Conservation (phyloP, 2,329 filamentous ascomycete species). For the Ophiocordyceps camponoti-leonardi region DNA sequence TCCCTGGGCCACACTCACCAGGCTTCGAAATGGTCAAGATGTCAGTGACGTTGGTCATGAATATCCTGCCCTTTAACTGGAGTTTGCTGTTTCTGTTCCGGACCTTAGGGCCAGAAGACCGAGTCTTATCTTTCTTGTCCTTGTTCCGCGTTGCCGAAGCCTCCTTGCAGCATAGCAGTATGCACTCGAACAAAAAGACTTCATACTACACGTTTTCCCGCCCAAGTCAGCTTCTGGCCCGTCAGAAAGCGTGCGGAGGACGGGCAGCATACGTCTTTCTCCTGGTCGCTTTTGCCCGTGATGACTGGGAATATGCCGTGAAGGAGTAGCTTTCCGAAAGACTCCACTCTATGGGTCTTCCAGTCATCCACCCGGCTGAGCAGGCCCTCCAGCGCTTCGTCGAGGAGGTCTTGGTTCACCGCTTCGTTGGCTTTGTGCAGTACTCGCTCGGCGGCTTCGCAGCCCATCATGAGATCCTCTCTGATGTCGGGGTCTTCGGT, state of each 20-base stretch:
- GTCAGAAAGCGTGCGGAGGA: background rate
- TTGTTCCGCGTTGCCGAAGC: slow-evolving; percentile 69
- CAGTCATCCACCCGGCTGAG: slow-evolving; percentile 80
- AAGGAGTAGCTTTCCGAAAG: slow-evolving; percentile 78
- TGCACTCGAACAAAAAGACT: slow-evolving; percentile 92
- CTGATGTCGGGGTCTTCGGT: slow-evolving; percentile 56
- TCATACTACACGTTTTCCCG: slow-evolving; percentile 60
- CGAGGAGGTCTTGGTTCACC: slow-evolving; percentile 71
- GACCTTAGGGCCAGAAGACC: slow-evolving; percentile 36
- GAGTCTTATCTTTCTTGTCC: slow-evolving; percentile 54
- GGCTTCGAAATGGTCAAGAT: slow-evolving; percentile 76
- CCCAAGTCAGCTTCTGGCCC: background rate
- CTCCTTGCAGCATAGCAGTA: slow-evolving; percentile 94
- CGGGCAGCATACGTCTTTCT: slow-evolving; percentile 56
- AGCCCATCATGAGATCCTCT: slow-evolving; percentile 57
- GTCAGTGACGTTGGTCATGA: slow-evolving; percentile 97
- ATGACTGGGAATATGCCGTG: slow-evolving; percentile 85
- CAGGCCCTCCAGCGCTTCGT: slow-evolving; percentile 71
- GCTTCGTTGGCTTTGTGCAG: slow-evolving; percentile 78
- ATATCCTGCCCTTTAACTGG: slow-evolving; percentile 91
- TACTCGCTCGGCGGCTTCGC: slow-evolving; percentile 66
- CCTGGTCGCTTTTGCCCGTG: slow-evolving; percentile 75
- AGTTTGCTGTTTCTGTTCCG: slow-evolving; percentile 59
- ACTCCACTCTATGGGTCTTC: slow-evolving; percentile 81
- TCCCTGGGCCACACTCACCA: slow-evolving; percentile 35